Evolutionary conservation across 176 grass and related monocot species (phyloP), one percentile per base, ranked within the genome.

Genomic region (Zea mays): DNA sequence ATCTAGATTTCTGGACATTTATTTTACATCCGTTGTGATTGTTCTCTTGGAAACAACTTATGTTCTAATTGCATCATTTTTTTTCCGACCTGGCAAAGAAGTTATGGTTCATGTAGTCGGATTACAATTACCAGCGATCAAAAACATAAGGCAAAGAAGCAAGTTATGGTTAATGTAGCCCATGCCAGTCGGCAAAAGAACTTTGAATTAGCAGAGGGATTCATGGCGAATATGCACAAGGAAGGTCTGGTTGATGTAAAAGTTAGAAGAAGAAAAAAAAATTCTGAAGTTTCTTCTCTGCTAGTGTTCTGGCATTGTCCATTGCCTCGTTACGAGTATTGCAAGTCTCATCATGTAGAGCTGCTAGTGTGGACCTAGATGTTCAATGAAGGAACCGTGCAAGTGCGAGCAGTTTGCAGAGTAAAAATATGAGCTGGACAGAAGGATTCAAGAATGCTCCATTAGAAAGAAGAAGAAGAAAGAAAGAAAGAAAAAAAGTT

Each of bases 1-100:
- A 54, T 67, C 50, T 67, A 12, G 37, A 83, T 54, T 63, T 52
- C 19, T 54, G 16, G 12, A 44, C 5, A 16, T 71, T 67, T 79
- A 5, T 67, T 67, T 47, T 46, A 17, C 20, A 47, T 76, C 49
- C 0, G 8, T 3, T 54, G 7, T 57, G n/a, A 58, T 57, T 42
- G 39, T 57, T 38, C 11, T 21, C 52, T 58, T n/a, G 17, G 72
- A 43, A 74, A 21, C 10, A 57, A 57, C 12, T 43, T 12, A 21
- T 7, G 56, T 20, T n/a, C 5, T 42, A 58, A 27, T 27, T 27
- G 27, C 27, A 27, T 27, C 27, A 27, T 27, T 27, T 27, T 27
- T 27, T 27, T 27, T 1, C 27, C 27, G 27, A 27, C 27, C 27
- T 27, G 27, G 27, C 27, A 27, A 27, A 27, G 27, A 27, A 27